A percentile compares a stretch with the other conserved stretches of the same genome.
These are phyloP conservation scores for Croton setiger DNA, from an alignment of 441 rosid species.

Conservation along the genomic window DNA sequence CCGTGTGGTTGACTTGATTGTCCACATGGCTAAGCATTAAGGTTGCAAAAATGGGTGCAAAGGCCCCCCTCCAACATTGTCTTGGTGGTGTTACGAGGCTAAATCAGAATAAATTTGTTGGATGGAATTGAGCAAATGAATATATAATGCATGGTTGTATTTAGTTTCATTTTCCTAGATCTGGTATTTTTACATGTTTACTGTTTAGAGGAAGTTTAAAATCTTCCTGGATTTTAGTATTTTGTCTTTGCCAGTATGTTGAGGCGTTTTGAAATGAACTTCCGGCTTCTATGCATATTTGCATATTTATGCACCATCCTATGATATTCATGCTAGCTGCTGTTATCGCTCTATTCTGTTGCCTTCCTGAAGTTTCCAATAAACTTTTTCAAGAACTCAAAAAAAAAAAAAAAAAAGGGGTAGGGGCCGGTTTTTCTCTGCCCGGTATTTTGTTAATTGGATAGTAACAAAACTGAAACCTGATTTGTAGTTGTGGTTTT, in stretches of 20 bases:
- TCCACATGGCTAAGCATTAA: conserved; percentile 43
- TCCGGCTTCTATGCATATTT: neutral
- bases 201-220: neutral
- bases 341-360: too few relatives aligned
- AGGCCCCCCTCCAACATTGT: neutral
- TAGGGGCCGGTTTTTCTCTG: too few relatives aligned
- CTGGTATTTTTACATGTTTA: neutral
- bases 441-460: too few relatives aligned
- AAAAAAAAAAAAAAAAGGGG: too few relatives aligned
- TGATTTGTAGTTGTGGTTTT: too few relatives aligned
- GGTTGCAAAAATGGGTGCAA: neutral
- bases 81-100: conserved; percentile 1
- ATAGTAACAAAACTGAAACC: too few relatives aligned
- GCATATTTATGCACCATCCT: neutral
- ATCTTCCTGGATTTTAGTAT: conserved; percentile 1
- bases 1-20: conserved; percentile 68
- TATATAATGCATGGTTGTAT: neutral
- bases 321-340: too few relatives aligned
- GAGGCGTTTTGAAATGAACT: neutral
- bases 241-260: neutral
- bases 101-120: conserved; percentile 11
- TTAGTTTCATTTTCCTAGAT: neutral
- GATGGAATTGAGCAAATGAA: neutral
- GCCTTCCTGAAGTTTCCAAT: too few relatives aligned
- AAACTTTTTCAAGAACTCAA: too few relatives aligned